Percentiles rank a stretch among this genome's conserved stretches.
phyloP scores from a whole-genome alignment of 805 yeast species.

The Wickerhamomyces silvicola region DNA sequence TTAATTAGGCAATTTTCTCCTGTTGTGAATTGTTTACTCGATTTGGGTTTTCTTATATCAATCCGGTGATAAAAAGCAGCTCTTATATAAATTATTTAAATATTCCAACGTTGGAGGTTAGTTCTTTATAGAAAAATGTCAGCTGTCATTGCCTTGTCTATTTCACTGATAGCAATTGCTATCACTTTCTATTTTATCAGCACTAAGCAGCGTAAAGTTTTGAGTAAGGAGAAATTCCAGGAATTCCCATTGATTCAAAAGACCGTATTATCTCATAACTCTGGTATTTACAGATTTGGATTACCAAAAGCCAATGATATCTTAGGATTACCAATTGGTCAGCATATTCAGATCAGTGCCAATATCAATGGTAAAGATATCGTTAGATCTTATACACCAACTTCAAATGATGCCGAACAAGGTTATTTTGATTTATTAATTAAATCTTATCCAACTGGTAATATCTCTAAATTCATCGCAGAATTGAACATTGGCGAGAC shows the following conservation, averaged over 20 bases:
- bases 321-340: constrained; percentile 90
- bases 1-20: no score
- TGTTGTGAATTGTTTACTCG: no score
- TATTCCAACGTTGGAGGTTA: no score
- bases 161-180: constrained; percentile 6
- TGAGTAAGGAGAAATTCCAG: constrained; percentile 61
- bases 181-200: constrained; percentile 7
- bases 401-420: constrained; percentile 68
- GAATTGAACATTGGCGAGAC: constrained; percentile 71
- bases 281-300: constrained; percentile 78
- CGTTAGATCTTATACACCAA: constrained; percentile 86
- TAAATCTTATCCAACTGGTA: constrained; percentile 81
- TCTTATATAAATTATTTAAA: no score
- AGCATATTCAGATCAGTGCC: constrained; percentile 80
- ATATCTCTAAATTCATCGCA: constrained; percentile 69
- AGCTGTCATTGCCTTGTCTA: not conserved
- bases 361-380: constrained; percentile 72
- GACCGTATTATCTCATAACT: constrained; percentile 69
- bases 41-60: no score
- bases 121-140: no score
- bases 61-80: no score
- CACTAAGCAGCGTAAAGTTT: constrained; percentile 29
- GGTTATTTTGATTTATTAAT: constrained; percentile 84
- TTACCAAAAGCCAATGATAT: constrained; percentile 69
- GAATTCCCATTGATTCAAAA: constrained; percentile 77